Evolutionary conservation across 164 flowering plant genomes (phyloP).

Genomic region (Vitis rotundifolia): DNA sequence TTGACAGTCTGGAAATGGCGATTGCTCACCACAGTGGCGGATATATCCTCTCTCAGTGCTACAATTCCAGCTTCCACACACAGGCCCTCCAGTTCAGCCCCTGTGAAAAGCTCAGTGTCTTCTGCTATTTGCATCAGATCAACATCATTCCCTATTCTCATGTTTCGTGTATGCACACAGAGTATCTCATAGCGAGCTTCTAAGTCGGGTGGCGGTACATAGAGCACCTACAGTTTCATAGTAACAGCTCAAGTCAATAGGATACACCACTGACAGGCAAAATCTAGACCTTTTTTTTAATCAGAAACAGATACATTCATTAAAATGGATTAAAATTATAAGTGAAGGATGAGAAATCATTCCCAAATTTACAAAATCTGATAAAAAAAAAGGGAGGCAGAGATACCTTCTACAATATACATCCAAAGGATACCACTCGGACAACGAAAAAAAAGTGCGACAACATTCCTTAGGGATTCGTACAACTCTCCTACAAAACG

Average conservation of each 20-base stretch:
- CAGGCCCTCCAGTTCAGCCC: slow-evolving; percentile 85
- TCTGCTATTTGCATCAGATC: slow-evolving; percentile 73
- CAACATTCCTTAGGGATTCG: too few relatives aligned
- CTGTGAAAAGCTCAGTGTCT: slow-evolving; percentile 84
- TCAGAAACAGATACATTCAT: too few relatives aligned
- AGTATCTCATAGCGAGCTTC: slow-evolving; percentile 85
- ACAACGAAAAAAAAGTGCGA: too few relatives aligned
- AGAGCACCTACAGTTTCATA: slow-evolving; percentile 60
- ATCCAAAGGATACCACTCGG: too few relatives aligned
- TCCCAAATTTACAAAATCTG: too few relatives aligned
- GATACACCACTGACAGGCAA: too few relatives aligned
- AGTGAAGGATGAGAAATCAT: too few relatives aligned
- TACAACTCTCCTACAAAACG: too few relatives aligned
- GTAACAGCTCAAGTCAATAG: neutral
- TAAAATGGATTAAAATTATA: too few relatives aligned
- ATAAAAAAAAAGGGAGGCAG: too few relatives aligned
- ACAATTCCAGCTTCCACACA: slow-evolving; percentile 88
- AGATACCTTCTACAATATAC: too few relatives aligned
- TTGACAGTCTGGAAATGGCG: slow-evolving; percentile 68
- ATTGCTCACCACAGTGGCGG: slow-evolving; percentile 53
- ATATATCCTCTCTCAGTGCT: slow-evolving; percentile 80
- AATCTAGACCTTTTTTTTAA: too few relatives aligned
- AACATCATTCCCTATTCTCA: slow-evolving; percentile 65
- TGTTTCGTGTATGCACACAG: slow-evolving; percentile 73
- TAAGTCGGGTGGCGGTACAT: slow-evolving; percentile 90